phyloP scores from a whole-genome alignment of 306 rosid genomes.

The Pyrus bretschneideri region DNA sequence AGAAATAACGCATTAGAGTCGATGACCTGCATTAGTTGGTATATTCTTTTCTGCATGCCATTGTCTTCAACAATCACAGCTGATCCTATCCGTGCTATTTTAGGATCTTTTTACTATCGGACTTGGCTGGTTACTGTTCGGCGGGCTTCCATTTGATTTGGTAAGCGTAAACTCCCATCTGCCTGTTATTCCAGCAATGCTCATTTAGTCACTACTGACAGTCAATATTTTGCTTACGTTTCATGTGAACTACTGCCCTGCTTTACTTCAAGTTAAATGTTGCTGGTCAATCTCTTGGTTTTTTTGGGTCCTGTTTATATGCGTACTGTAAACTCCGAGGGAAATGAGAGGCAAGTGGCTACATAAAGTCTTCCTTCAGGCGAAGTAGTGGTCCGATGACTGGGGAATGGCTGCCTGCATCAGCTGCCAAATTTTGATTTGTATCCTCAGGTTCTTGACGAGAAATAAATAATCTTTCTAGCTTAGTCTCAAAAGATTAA shows the following conservation, averaged over 20 bases:
- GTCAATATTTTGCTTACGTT: background rate
- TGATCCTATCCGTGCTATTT: background rate
- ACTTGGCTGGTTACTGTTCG: conserved; percentile 54
- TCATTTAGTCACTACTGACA: background rate
- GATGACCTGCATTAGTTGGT: background rate
- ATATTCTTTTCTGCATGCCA: background rate
- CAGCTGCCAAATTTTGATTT: conserved; percentile 6
- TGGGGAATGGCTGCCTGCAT: conserved; percentile 17
- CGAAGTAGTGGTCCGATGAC: background rate
- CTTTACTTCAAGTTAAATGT: conserved; percentile 41
- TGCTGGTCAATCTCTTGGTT: conserved; percentile 62
- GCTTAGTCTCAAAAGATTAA: background rate
- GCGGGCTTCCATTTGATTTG: conserved; percentile 58
- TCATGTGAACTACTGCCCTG: background rate
- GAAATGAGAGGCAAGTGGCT: conserved; percentile 23
- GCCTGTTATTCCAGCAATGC: background rate
- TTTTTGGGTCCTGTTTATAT: conserved; percentile 66
- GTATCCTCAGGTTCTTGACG: background rate
- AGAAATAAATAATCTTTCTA: background rate
- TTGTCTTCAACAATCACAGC: background rate
- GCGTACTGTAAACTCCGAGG: conserved; percentile 61
- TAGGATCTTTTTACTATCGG: conserved; percentile 49
- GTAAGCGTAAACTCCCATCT: conserved; percentile 18
- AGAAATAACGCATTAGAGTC: background rate
- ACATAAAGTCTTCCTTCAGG: conserved; percentile 3